Evolutionary conservation across 1,284 basidiomycete genomes (phyloP), one percentile per base, ranked within the genome.

Genomic region (Pyrrhoderma lamaoense): DNA sequence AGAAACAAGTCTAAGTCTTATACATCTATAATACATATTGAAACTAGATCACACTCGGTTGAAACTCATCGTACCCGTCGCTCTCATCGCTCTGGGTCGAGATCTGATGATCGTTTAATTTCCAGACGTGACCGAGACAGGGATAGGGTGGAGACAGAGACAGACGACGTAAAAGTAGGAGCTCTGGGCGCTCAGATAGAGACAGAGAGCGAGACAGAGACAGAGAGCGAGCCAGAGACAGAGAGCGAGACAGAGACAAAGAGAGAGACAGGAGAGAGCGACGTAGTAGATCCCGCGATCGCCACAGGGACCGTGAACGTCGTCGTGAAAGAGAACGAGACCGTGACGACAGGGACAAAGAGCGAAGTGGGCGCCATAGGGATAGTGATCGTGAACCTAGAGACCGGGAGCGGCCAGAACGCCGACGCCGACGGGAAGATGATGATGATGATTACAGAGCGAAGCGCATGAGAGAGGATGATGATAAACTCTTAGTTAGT

Each of bases 11-110:
- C n/a, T n/a, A n/a, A n/a, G n/a, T n/a, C n/a, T n/a, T n/a, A n/a
- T n/a, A n/a, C n/a, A n/a, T n/a, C n/a, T n/a, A n/a, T n/a, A n/a
- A n/a, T n/a, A 11, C 27, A 31, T 5, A 31, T 5, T 31, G 27
- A 31, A n/a, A n/a, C 11, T 58, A 79, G 81, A 57, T 81, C 81
- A 62, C 77, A 77, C 62, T 88, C 85, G 11, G 79, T 79, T 39
- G 85, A 87, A 61, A 88, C 85, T 18, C 76, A 79, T 57, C 77
- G 76, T 44, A 86, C 84, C 31, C 75, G 73, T 58, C 75, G 75
- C 54, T 89, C 85, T 40, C 83, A 86, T 60, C 74, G 79, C 55
- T 89, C 87, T 19, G 68, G 69, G 47, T 88, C 86, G 35, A 68
- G 68, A 39, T 75, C 77, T 22, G 70, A 73, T 57, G 82, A 83